Evolutionary conservation across 352 stramenopile genomes (phyloP).

Genomic region (Pythium scleroteichum): DNA sequence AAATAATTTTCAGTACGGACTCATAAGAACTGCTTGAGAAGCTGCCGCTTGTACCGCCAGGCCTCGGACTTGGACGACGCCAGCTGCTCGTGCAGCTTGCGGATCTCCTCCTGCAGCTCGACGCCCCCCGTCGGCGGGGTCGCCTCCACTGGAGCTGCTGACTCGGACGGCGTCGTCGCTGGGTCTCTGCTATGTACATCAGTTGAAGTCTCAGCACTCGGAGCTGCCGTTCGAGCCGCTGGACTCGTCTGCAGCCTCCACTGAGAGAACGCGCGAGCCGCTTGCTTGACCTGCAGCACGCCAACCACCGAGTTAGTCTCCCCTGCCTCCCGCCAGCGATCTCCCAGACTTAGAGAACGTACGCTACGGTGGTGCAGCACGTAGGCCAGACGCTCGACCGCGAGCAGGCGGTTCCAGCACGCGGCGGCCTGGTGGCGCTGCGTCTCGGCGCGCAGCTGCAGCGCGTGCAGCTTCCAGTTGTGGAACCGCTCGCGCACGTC

Average conservation of each 20-base stretch:
- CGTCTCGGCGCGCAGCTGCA: conserved; percentile 35
- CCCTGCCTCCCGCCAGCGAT: neutral
- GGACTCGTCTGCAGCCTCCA: conserved; percentile 13
- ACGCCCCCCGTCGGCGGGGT: conserved; percentile 4
- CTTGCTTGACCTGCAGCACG: conserved; percentile 17
- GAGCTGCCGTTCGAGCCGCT: neutral
- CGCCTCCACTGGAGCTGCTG: no score
- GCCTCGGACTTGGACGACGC: conserved; percentile 68
- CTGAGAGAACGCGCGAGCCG: conserved; percentile 16
- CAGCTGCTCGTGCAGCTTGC: conserved; percentile 67
- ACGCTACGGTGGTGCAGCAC: conserved; percentile 46
- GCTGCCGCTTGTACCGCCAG: conserved; percentile 75
- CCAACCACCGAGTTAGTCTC: neutral
- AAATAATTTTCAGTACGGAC: no score
- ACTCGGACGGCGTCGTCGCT: no score
- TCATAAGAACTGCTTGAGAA: conserved; percentile 74
- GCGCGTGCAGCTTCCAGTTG: conserved; percentile 42
- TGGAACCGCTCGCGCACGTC: conserved; percentile 37
- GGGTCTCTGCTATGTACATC: no score
- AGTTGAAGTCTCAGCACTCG: neutral
- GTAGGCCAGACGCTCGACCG: conserved; percentile 54
- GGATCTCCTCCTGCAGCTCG: conserved; percentile 65
- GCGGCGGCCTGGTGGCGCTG: conserved; percentile 46
- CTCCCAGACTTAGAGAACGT: no score
- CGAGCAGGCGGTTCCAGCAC: conserved; percentile 73